These are phyloP conservation scores for Irineochytrium annulatum DNA, from an alignment of 192 early-diverging fungal species.

Conservation along the genomic window DNA sequence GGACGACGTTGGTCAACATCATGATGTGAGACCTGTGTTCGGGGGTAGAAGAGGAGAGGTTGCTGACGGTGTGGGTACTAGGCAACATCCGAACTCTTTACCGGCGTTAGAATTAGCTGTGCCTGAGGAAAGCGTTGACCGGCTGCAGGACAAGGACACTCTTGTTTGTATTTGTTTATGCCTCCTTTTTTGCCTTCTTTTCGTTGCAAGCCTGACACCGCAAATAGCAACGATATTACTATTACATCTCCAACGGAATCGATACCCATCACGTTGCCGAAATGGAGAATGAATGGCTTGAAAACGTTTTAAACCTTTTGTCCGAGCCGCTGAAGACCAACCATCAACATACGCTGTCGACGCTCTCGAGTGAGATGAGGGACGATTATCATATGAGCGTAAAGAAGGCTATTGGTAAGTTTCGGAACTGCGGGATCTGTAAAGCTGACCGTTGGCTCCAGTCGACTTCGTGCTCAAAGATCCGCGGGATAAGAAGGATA, in stretches of 20 bases:
- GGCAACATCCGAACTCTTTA: conserved; percentile 5
- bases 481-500: conserved; percentile 49
- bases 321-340: conserved; percentile 39
- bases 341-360: conserved; percentile 34
- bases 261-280: conserved; percentile 60
- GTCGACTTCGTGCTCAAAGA: conserved; percentile 66
- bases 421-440: not conserved
- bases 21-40: conserved; percentile 40
- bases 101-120: conserved; percentile 4
- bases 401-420: conserved; percentile 58
- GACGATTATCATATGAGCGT: conserved; percentile 66
- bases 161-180: conserved; percentile 5
- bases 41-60: not conserved
- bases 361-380: conserved; percentile 53
- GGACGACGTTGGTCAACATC: conserved; percentile 55
- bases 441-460: conserved; percentile 6
- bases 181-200: no score
- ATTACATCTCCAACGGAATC: conserved; percentile 62
- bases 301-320: conserved; percentile 48
- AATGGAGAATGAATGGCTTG: conserved; percentile 59
- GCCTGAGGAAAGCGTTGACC: no score
- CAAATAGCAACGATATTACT: conserved; percentile 60
- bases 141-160: conserved; percentile 20
- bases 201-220: conserved; percentile 1
- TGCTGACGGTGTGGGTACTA: not conserved